These are phyloP conservation scores for Talaromyces liani DNA, from an alignment of 495 filamentous ascomycete genomes.

Conservation along the genomic window DNA sequence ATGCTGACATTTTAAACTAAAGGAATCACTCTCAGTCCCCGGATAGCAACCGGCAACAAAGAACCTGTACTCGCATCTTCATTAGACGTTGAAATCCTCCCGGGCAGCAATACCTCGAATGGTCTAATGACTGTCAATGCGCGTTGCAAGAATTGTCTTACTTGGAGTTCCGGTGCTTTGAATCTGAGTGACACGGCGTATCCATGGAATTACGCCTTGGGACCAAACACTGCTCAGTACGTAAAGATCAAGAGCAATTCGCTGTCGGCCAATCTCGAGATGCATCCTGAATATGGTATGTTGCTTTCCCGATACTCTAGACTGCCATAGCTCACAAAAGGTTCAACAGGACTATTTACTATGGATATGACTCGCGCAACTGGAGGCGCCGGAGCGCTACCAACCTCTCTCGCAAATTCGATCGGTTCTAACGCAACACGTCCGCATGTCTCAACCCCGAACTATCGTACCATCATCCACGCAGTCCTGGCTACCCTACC, in stretches of 20 bases:
- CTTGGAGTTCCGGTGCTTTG: slow-evolving; percentile 32
- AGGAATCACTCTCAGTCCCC: slow-evolving; percentile 28
- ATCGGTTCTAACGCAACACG: slow-evolving; percentile 15
- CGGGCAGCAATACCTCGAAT: slow-evolving; percentile 35
- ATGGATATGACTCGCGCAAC: slow-evolving; percentile 45
- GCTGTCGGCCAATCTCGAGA: slow-evolving; percentile 31
- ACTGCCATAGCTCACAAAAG: not conserved
- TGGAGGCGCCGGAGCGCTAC: slow-evolving; percentile 24
- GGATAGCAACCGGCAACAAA: slow-evolving; percentile 31
- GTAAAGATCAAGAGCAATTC: slow-evolving; percentile 29
- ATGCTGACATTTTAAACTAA: not conserved
- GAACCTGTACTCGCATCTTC: slow-evolving; percentile 40
- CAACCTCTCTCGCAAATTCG: slow-evolving; percentile 15
- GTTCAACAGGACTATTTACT: slow-evolving; percentile 36
- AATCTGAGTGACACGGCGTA: slow-evolving; percentile 28
- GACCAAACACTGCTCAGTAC: slow-evolving; percentile 22
- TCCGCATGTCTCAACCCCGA: slow-evolving; percentile 9
- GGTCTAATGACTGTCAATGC: slow-evolving; percentile 37
- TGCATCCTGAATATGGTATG: slow-evolving; percentile 41
- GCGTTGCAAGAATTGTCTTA: slow-evolving; percentile 40
- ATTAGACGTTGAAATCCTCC: slow-evolving; percentile 29
- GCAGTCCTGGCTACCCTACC: slow-evolving; percentile 44
- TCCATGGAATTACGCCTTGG: slow-evolving; percentile 51
- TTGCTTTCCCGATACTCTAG: not conserved
- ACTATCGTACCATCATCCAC: slow-evolving; percentile 37